These are phyloP conservation scores for Xerocomellus chrysenteron DNA, from an alignment of 768 basidiomycete genomes.

Conservation along the genomic window DNA sequence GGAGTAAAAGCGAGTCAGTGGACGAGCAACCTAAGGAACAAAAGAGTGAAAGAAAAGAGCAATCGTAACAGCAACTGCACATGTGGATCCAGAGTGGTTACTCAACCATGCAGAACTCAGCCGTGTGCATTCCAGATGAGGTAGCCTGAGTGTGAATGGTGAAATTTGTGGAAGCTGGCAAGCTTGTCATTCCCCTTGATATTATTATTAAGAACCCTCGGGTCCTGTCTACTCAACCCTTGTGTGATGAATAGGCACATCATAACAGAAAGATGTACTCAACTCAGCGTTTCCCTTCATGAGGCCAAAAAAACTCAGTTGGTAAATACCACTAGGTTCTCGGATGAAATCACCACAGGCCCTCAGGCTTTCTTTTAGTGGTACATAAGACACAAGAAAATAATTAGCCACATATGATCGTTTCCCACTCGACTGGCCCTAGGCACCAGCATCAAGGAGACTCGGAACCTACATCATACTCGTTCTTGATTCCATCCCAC, in stretches of 20 bases:
- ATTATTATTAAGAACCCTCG: not conserved
- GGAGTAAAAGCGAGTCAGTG: too few species aligned
- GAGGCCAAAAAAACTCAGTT: too few species aligned
- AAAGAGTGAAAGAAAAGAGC: too few species aligned
- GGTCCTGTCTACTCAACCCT: not conserved
- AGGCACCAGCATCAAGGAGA: not conserved
- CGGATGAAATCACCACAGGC: not conserved
- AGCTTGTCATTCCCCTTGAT: not conserved
- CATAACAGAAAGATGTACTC: not conserved
- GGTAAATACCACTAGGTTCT: not conserved
- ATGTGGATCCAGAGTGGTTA: constrained; percentile 43
- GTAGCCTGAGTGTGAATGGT: constrained; percentile 1
- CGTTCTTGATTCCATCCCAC: not conserved
- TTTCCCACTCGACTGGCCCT: not conserved
- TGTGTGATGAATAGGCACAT: not conserved
- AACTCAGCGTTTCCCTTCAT: not conserved
- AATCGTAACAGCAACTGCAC: constrained; percentile 36
- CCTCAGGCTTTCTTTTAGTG: not conserved
- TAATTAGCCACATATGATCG: not conserved
- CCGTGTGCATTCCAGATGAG: constrained; percentile 25
- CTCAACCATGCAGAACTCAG: constrained; percentile 47
- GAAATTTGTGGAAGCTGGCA: constrained; percentile 8
- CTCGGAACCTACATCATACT: not conserved
- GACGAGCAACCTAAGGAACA: too few species aligned
- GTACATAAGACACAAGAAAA: not conserved